Conservation (phyloP, 805 yeast genomes). For the Yueomyces sp. region DNA sequence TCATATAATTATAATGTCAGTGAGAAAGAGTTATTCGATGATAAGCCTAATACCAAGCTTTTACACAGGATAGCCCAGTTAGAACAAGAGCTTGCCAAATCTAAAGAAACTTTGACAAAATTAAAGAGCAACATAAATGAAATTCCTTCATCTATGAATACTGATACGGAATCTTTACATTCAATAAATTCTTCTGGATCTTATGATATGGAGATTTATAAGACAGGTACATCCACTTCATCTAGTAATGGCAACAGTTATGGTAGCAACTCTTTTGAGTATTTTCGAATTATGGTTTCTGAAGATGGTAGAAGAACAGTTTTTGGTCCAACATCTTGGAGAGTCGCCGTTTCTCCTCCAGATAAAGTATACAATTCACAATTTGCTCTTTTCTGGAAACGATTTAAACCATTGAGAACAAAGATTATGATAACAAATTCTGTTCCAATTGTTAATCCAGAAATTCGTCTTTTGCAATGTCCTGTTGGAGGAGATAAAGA, state of each 20-base stretch:
- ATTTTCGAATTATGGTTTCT: background rate
- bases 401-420: conserved; percentile 10
- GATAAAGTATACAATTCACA: conserved; percentile 3
- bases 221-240: background rate
- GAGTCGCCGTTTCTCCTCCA: conserved; percentile 10
- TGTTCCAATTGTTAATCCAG: background rate
- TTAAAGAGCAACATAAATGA: no score
- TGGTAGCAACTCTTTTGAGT: background rate
- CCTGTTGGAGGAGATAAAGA: background rate
- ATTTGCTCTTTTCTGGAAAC: conserved; percentile 7
- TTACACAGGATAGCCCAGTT: conserved; percentile 9
- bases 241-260: background rate
- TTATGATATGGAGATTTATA: background rate
- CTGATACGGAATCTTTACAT: background rate
- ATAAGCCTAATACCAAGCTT: conserved; percentile 14
- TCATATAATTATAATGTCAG: conserved; percentile 10
- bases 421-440: conserved; percentile 7
- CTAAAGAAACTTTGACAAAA: background rate
- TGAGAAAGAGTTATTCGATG: conserved; percentile 7
- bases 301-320: conserved; percentile 3
- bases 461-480: background rate
- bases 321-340: conserved; percentile 22
- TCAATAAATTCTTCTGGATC: background rate
- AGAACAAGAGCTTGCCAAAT: conserved; percentile 4
- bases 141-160: background rate